These are phyloP conservation scores for Trichophyton verrucosum DNA, from an alignment of 2,329 filamentous ascomycete species.

Conservation along the genomic window DNA sequence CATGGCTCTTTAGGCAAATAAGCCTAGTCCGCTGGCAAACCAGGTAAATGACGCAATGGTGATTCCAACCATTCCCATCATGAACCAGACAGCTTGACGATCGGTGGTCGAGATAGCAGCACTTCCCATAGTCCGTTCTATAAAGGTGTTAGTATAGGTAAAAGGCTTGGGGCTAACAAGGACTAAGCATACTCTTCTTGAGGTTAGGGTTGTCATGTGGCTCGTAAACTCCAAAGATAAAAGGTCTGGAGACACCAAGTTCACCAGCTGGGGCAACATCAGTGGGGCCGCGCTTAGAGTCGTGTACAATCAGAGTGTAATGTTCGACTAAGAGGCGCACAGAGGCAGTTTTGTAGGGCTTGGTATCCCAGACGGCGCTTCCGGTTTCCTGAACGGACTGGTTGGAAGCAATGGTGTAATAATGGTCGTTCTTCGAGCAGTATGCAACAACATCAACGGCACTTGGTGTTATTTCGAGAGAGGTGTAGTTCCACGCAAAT, in stretches of 20 bases:
- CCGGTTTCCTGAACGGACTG: slow-evolving; percentile 42
- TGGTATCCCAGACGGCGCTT: slow-evolving; percentile 49
- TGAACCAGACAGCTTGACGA: slow-evolving; percentile 43
- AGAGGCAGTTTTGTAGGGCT: slow-evolving; percentile 37
- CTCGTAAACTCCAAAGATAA: slow-evolving; percentile 52
- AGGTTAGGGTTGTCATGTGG: slow-evolving; percentile 41
- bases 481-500: slow-evolving; percentile 59
- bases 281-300: slow-evolving; percentile 41
- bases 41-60: slow-evolving; percentile 47
- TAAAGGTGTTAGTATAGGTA: background rate
- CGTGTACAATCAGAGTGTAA: slow-evolving; percentile 53
- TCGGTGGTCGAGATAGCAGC: slow-evolving; percentile 42
- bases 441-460: slow-evolving; percentile 50
- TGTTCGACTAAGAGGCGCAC: slow-evolving; percentile 45
- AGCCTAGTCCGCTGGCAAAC: slow-evolving; percentile 35
- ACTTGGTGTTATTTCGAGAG: slow-evolving; percentile 45
- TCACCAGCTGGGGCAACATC: slow-evolving; percentile 44
- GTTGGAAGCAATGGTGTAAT: slow-evolving; percentile 51
- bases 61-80: slow-evolving; percentile 43
- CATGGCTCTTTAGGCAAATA: slow-evolving; percentile 5
- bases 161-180: background rate
- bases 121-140: slow-evolving; percentile 8
- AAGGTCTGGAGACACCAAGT: slow-evolving; percentile 40
- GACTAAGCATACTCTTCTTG: slow-evolving; percentile 29
- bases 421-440: slow-evolving; percentile 46